These are phyloP conservation scores for Viola pubescens DNA, from an alignment of 441 rosid genomes.

Conservation along the genomic window DNA sequence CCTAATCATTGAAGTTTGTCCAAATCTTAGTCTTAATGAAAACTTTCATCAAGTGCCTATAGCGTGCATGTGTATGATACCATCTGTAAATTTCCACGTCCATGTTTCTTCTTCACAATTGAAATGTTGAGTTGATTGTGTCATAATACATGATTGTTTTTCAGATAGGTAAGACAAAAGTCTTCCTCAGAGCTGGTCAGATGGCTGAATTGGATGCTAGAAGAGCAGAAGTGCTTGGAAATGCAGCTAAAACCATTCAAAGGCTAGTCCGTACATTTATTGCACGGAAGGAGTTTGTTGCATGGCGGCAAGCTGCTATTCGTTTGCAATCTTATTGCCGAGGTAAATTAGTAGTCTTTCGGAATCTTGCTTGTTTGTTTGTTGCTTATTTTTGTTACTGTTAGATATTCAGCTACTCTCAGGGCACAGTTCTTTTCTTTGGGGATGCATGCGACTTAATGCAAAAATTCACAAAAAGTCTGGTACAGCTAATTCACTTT, in stretches of 20 bases:
- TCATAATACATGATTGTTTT: slow-evolving; percentile 19
- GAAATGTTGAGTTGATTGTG: slow-evolving; percentile 9
- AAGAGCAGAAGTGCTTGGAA: slow-evolving; percentile 98
- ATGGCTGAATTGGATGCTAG: slow-evolving; percentile 99
- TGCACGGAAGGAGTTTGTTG: slow-evolving; percentile 80
- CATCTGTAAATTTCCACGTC: not conserved
- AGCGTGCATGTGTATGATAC: too few relatives aligned
- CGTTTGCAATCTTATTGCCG: slow-evolving; percentile 77
- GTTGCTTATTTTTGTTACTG: slow-evolving; percentile 9
- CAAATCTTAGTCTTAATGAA: too few relatives aligned
- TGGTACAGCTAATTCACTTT: slow-evolving; percentile 19
- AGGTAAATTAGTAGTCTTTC: slow-evolving; percentile 39
- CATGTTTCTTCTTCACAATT: slow-evolving; percentile 7
- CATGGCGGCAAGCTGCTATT: slow-evolving; percentile 74
- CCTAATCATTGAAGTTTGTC: too few relatives aligned
- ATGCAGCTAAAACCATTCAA: slow-evolving; percentile 96
- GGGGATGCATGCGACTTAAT: not conserved
- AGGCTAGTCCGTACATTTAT: slow-evolving; percentile 79
- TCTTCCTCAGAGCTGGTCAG: slow-evolving; percentile 99
- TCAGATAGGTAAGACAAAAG: slow-evolving; percentile 92
- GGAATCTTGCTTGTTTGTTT: not conserved
- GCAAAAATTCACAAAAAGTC: slow-evolving; percentile 7
- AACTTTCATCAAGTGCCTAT: too few relatives aligned
- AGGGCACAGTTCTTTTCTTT: not conserved
- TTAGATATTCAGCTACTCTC: not conserved